Base-by-base conservation (phyloP, 116 monocot species). In the Cymodocea nodosa region DNA sequence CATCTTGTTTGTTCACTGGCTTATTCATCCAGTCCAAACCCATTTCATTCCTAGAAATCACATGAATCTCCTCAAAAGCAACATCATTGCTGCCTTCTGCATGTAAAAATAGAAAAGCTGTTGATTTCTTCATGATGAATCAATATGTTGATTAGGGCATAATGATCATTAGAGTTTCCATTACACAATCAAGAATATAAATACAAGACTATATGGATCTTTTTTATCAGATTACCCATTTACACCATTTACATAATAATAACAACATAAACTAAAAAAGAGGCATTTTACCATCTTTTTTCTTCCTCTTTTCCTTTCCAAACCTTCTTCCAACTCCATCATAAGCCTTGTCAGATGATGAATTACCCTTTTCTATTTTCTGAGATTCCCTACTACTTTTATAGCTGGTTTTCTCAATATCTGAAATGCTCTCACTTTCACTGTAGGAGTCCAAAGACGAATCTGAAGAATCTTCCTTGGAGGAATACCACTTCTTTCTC, bases 1-100 rank as follows among this genome's bases (percentile, higher is more conserved):
- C 22, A 23, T 66, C 57, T 58, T 50, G n/a, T 20, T n/a, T 39
- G 25, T 67, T 58, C 9, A 12, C 66, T 35, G 73, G 36, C 59
- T 57, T 74, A 9, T 34, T 25, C 73, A 74, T 74, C 73, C 73
- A 74, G 50, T 74, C 73, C 50, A 74, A 60, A 9, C 73, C 73
- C 73, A 74, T 74, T 48, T 60, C 73, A 35, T 60, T 66, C 35
- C 73, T 66, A 6, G 44, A 48, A 50, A 60, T 6, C 50, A 44
- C 50, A 16, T 73, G 40, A 23, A 24, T 22, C 6, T 51, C 55
- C 10, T 35, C 23, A 7, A 16, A 49, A 36, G 4, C 56, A 54
- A 44, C 5, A 17, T 56, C 44, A 2, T 22, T 58, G 57, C 15
- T 30, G 36, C 37, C 25, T 34, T 57, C 72, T 73, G 65, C 16